Conservation (phyloP, 805 yeast species). For the Scheffersomyces ergatensis region DNA sequence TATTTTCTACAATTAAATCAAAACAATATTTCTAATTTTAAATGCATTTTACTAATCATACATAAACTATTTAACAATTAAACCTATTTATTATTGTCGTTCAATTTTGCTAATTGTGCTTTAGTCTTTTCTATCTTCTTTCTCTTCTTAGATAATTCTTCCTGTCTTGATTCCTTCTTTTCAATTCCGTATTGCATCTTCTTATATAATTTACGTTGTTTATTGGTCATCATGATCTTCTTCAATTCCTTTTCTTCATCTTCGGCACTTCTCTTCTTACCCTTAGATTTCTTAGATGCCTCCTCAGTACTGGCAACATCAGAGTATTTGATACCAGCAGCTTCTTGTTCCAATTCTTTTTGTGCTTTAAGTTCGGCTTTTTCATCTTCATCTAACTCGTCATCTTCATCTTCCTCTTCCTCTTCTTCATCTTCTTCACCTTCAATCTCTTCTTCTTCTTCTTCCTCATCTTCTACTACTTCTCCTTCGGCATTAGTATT, state of each 20-base stretch:
- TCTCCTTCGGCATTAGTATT: constrained; percentile 33
- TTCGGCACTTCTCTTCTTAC: constrained; percentile 47
- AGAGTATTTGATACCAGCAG: constrained; percentile 78
- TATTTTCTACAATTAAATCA: too few species aligned
- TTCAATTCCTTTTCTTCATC: constrained; percentile 87
- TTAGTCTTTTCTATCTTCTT: constrained; percentile 68
- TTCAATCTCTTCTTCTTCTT: constrained; percentile 47
- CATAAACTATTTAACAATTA: too few species aligned
- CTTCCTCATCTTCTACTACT: constrained; percentile 41
- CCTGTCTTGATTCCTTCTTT: constrained; percentile 75
- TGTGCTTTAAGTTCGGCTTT: constrained; percentile 73
- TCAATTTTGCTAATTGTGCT: constrained; percentile 27
- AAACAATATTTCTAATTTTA: too few species aligned
- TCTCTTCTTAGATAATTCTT: constrained; percentile 65
- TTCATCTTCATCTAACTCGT: constrained; percentile 48
- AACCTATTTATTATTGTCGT: constrained; percentile 9
- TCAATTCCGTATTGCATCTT: constrained; percentile 91
- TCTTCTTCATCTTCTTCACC: constrained; percentile 49
- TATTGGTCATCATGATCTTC: constrained; percentile 96
- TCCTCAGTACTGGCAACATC: constrained; percentile 36
- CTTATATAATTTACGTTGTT: constrained; percentile 89
- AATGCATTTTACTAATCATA: too few species aligned
- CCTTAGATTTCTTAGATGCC: constrained; percentile 31
- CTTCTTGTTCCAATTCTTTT: constrained; percentile 75
- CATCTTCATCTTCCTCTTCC: constrained; percentile 47